phyloP scores from a whole-genome alignment of 78 protist species.

The Dictyostelium brefeldianum region DNA sequence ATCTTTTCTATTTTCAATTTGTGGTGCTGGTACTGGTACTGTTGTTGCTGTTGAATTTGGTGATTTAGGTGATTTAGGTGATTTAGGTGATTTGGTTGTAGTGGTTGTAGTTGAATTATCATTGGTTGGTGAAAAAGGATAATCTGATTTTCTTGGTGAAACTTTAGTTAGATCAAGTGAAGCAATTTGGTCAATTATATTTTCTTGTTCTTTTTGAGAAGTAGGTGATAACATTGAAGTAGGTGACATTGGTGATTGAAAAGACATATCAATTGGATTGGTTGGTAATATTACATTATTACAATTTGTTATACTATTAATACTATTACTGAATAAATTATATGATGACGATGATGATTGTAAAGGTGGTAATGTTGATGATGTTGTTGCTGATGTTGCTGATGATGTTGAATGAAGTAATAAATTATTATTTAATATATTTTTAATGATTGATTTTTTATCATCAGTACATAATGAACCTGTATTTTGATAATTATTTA shows the following conservation, averaged over 20 bases:
- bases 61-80: neutral
- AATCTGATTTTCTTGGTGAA: slow-evolving; percentile 18
- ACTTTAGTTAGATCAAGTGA: slow-evolving; percentile 6
- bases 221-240: neutral
- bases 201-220: slow-evolving; percentile 1
- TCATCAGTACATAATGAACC: slow-evolving; percentile 20
- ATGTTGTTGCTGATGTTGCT: slow-evolving; percentile 2
- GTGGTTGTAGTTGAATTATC: neutral
- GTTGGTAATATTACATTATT: neutral
- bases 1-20: slow-evolving; percentile 56
- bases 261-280: neutral
- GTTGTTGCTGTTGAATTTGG: neutral
- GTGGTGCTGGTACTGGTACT: neutral
- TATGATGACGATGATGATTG: neutral
- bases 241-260: slow-evolving; percentile 1
- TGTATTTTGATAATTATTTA: slow-evolving; percentile 20
- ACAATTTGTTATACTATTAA: neutral
- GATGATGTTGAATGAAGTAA: slow-evolving; percentile 10
- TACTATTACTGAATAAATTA: neutral
- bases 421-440: slow-evolving; percentile 24
- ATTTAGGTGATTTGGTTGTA: neutral
- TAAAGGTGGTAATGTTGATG: neutral
- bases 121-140: neutral
- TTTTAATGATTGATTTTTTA: slow-evolving; percentile 31
- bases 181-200: neutral